These are phyloP conservation scores for Nakaseomyces nivariensis DNA, from an alignment of 1,139 yeast species.

Conservation along the genomic window DNA sequence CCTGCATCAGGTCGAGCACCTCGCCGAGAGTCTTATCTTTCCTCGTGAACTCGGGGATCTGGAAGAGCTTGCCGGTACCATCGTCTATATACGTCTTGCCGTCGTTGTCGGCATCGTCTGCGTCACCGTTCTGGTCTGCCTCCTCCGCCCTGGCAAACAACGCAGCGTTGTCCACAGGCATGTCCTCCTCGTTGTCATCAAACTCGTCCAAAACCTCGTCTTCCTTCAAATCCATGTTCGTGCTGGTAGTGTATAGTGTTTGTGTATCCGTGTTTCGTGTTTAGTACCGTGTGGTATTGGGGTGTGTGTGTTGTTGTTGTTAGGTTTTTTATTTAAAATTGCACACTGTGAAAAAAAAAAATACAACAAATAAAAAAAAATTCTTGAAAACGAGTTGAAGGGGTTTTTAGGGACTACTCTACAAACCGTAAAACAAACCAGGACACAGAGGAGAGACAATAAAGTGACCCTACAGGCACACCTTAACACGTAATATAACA, in stretches of 20 bases:
- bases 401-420: no score
- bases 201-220: constrained; percentile 30
- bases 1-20: constrained; percentile 80
- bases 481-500: background rate
- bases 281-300: no score
- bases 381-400: no score
- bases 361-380: no score
- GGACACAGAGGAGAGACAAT: no score
- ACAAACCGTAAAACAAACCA: no score
- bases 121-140: constrained; percentile 18
- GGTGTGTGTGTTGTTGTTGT: no score
- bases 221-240: constrained; percentile 29
- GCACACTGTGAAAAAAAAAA: no score
- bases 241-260: background rate
- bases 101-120: constrained; percentile 12
- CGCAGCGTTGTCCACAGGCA: constrained; percentile 21
- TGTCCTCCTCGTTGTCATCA: constrained; percentile 31
- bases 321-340: no score
- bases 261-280: no score
- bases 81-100: constrained; percentile 14
- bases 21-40: constrained; percentile 85
- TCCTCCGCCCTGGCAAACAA: constrained; percentile 3
- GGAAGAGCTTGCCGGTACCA: constrained; percentile 31
- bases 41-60: constrained; percentile 61
- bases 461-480: no score